Conservation (phyloP, 768 basidiomycete species). For the Lyophyllum semitale region DNA sequence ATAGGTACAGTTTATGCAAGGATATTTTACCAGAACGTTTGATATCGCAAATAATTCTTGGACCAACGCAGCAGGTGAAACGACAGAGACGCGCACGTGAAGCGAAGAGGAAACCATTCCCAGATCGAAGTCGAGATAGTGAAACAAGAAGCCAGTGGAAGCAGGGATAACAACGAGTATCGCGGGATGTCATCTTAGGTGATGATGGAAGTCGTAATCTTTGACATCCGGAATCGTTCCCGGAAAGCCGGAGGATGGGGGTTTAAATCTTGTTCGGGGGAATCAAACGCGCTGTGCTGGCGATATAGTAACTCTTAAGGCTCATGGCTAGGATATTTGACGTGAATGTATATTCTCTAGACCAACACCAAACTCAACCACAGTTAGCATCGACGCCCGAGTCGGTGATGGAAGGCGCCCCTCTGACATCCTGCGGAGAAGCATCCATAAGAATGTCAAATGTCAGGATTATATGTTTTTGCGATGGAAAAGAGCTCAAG, state of each 20-base stretch:
- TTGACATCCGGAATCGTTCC: slow-evolving; percentile 16
- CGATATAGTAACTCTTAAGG: neutral
- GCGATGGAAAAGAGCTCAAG: neutral
- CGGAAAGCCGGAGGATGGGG: slow-evolving; percentile 10
- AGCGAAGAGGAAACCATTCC: slow-evolving; percentile 12
- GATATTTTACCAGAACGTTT: neutral
- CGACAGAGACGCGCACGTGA: neutral
- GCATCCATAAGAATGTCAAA: neutral
- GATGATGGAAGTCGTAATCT: slow-evolving; percentile 10
- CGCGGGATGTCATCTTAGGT: slow-evolving; percentile 16
- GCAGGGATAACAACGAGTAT: slow-evolving; percentile 14
- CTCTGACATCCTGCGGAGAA: neutral
- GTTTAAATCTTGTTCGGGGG: neutral
- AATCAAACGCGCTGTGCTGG: neutral
- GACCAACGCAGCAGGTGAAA: neutral
- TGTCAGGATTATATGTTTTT: neutral
- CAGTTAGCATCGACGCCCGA: neutral
- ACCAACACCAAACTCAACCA: neutral
- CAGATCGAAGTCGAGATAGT: slow-evolving; percentile 2
- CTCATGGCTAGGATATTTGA: neutral
- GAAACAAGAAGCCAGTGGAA: slow-evolving; percentile 15
- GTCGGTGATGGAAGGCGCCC: neutral
- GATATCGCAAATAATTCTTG: neutral
- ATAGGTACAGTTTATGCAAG: neutral
- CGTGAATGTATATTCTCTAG: neutral